Conservation (phyloP, 352 stramenopile species). For the Globisporangium recalcitrans region DNA sequence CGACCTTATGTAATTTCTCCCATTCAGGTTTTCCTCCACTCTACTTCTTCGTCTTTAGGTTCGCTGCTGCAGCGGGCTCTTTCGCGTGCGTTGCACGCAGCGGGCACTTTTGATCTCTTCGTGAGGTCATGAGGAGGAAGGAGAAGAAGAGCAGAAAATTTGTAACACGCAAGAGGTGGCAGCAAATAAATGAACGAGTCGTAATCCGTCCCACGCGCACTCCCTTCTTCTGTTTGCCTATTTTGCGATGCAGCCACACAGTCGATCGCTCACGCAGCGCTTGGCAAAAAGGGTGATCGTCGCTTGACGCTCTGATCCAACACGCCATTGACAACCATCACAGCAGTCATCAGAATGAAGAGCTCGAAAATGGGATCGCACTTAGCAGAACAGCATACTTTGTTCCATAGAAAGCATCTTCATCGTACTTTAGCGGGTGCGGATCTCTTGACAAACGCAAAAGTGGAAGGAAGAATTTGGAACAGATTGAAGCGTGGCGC, state of each 20-base stretch:
- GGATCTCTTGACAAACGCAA: not conserved
- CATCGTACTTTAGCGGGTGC: not conserved
- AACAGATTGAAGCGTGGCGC: not conserved
- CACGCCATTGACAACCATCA: not conserved
- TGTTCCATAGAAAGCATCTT: not conserved
- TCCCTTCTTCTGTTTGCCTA: not conserved
- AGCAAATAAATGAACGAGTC: constrained; percentile 53
- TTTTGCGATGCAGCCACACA: not conserved
- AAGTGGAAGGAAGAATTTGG: not conserved
- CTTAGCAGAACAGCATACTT: not conserved
- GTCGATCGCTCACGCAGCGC: not conserved
- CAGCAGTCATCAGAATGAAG: not conserved
- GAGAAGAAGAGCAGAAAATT: constrained; percentile 15
- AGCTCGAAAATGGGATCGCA: not conserved
- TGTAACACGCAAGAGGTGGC: constrained; percentile 34
- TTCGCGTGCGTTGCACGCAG: too few relatives aligned
- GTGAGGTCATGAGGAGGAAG: not conserved
- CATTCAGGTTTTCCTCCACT: constrained; percentile 15
- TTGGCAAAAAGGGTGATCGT: too few relatives aligned
- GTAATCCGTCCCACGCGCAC: constrained; percentile 11
- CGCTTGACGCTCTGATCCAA: not conserved
- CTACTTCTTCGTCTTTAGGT: constrained; percentile 2
- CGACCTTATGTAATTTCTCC: constrained; percentile 94
- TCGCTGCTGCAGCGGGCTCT: not conserved
- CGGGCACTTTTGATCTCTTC: not conserved